Base-by-base conservation (phyloP, 2,329 filamentous ascomycete genomes). In the Colletotrichum paranaense region DNA sequence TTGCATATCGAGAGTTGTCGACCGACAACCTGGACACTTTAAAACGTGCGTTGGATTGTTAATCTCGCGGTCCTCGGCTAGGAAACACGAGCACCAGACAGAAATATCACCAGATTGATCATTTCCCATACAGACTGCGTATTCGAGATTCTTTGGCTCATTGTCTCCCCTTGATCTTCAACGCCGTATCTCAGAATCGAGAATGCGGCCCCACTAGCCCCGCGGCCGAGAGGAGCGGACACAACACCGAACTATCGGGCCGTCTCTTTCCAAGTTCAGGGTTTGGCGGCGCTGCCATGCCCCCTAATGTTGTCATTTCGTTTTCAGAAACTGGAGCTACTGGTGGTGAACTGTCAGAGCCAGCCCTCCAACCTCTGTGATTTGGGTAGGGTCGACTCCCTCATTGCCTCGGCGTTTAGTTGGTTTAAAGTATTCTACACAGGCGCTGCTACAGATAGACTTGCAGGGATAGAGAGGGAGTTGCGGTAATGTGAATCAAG, bases 101-200 rank as follows among this genome's bases (percentile, higher is more conserved):
- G 8, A 35, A 0, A 49, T 49, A n/a, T n/a, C 42, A 49, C 16
- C 1, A 4, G 14, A 19, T 42, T 6, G 1, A 14, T 0, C n/a
- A n/a, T 2, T 1, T 19, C 6, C 1, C 11, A 1, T 1, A n/a
- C 0, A 4, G 19, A 7, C 6, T 49, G 16, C 32, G 12, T 5
- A 5, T 12, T n/a, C 2, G 19, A 49, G 19, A n/a, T n/a, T n/a
- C 19, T n/a, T 8, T 49, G 16, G 16, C 38, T 49, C 42, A 49
- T 4, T n/a, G 19, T 49, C 42, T 35, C 32, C 32, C 32, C 32
- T 35, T 12, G 32, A 8, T 1, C 8, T 49, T n/a, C 42, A 19
- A 49, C 42, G 19, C 42, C 42, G 42, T 49, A 19, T 19, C n/a
- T 19, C 42, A 49, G 42, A 49, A 49, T n/a, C 1, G 3, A 8